These are phyloP conservation scores for Leccinum variicolor DNA, from an alignment of 768 basidiomycete species.

Conservation along the genomic window DNA sequence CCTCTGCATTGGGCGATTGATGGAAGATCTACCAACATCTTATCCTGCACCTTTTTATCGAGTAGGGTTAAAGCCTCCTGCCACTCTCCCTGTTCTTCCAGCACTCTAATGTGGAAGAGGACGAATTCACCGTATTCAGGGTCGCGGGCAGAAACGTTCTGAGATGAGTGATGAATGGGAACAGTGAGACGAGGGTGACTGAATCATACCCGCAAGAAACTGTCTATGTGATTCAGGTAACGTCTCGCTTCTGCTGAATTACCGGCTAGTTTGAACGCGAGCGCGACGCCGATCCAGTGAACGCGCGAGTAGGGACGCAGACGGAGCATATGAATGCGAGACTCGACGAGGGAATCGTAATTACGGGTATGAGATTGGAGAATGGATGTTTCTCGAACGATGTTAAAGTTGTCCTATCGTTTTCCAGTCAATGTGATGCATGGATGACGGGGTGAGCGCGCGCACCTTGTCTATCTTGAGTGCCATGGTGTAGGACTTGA, in stretches of 20 bases:
- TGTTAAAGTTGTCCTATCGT: constrained; percentile 85
- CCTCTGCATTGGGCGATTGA: constrained; percentile 68
- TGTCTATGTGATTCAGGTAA: constrained; percentile 70
- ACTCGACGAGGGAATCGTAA: constrained; percentile 75
- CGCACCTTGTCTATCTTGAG: constrained; percentile 84
- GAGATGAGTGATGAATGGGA: constrained; percentile 7
- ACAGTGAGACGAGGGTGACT: not conserved
- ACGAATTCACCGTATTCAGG: constrained; percentile 81
- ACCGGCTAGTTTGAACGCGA: constrained; percentile 84
- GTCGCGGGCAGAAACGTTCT: constrained; percentile 79
- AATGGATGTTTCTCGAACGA: constrained; percentile 85
- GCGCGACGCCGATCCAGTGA: constrained; percentile 87
- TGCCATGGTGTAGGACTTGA: constrained; percentile 90
- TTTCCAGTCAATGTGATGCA: not conserved
- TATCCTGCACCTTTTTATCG: constrained; percentile 59
- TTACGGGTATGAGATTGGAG: constrained; percentile 85
- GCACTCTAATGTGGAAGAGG: constrained; percentile 68
- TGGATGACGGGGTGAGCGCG: not conserved
- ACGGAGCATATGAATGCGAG: constrained; percentile 75
- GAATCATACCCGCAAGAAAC: constrained; percentile 58
- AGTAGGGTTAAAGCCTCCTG: constrained; percentile 59
- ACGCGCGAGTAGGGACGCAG: constrained; percentile 79
- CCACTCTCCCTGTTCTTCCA: constrained; percentile 70
- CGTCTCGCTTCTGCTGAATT: constrained; percentile 67
- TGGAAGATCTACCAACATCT: constrained; percentile 67